phyloP scores from a whole-genome alignment of 352 stramenopile genomes.

The Phytopythium mirpurense region DNA sequence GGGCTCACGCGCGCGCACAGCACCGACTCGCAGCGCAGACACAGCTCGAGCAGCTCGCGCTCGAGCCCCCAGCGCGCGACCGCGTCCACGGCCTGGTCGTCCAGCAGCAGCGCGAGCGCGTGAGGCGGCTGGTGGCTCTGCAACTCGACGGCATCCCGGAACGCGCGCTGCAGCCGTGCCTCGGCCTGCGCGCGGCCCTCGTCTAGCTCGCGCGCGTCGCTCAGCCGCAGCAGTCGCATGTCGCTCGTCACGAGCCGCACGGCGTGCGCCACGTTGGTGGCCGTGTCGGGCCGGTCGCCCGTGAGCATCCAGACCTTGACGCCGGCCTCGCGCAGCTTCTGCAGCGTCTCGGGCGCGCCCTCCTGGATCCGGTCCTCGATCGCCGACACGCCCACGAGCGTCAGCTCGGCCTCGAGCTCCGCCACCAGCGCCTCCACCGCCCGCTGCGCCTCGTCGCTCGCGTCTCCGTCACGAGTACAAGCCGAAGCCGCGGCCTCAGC shows the following conservation, averaged over 20 bases:
- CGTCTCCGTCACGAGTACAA: no score
- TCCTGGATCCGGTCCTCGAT: conserved; percentile 75
- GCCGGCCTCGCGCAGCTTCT: conserved; percentile 51
- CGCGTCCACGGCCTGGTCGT: conserved; percentile 45
- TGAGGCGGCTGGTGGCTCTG: neutral
- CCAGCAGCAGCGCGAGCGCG: conserved; percentile 36
- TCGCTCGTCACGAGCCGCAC: conserved; percentile 45
- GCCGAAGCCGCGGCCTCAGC: conserved; percentile 12
- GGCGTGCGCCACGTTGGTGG: conserved; percentile 54
- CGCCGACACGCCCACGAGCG: conserved; percentile 43
- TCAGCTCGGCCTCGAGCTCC: conserved; percentile 43
- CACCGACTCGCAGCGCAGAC: conserved; percentile 88
- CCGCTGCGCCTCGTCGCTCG: conserved; percentile 11
- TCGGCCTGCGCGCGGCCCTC: conserved; percentile 17
- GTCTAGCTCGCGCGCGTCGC: conserved; percentile 12
- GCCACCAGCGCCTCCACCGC: conserved; percentile 26
- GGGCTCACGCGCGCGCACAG: conserved; percentile 95
- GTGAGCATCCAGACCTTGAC: conserved; percentile 82
- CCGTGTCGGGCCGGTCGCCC: conserved; percentile 54
- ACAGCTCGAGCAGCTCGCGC: conserved; percentile 38
- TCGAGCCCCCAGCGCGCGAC: conserved; percentile 30
- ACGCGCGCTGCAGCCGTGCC: conserved; percentile 23
- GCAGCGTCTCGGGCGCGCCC: conserved; percentile 41
- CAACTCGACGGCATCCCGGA: conserved; percentile 6
- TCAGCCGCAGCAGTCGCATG: conserved; percentile 47